phyloP scores from a whole-genome alignment of 345 rosid genomes.

The Diplotaxis tenuifolia region DNA sequence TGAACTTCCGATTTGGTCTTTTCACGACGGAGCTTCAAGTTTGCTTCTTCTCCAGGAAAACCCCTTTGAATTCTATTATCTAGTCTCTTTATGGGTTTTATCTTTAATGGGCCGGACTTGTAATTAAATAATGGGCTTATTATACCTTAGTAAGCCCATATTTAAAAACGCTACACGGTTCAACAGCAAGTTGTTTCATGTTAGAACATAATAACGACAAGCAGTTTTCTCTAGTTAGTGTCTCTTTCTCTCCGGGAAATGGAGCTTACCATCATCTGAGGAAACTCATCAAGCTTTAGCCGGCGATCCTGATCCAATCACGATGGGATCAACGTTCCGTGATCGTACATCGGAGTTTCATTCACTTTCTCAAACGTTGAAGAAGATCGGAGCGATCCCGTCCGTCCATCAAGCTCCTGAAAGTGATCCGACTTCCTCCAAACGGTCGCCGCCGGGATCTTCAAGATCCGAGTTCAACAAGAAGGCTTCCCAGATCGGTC shows the following conservation, averaged over 20 bases:
- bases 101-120: background rate
- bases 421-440: conserved; percentile 32
- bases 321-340: conserved; percentile 58
- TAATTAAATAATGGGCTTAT: too few species aligned
- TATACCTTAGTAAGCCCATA: too few species aligned
- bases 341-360: conserved; percentile 89
- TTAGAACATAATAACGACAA: background rate
- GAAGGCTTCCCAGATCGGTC: conserved; percentile 64
- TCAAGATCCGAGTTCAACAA: conserved; percentile 81
- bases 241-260: background rate
- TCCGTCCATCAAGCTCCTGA: conserved; percentile 30
- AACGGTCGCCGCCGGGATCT: conserved; percentile 40
- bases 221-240: background rate
- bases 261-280: background rate
- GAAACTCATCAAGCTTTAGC: background rate
- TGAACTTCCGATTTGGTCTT: background rate
- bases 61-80: background rate
- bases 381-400: conserved; percentile 58
- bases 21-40: background rate
- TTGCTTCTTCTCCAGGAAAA: background rate
- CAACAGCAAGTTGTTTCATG: conserved; percentile 4
- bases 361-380: conserved; percentile 63
- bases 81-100: background rate
- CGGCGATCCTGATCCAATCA: conserved; percentile 1
- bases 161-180: background rate